Percentiles rank a stretch among this genome's conserved stretches.
Conservation (phyloP, 306 rosid genomes). For the Fagus crenata region DNA sequence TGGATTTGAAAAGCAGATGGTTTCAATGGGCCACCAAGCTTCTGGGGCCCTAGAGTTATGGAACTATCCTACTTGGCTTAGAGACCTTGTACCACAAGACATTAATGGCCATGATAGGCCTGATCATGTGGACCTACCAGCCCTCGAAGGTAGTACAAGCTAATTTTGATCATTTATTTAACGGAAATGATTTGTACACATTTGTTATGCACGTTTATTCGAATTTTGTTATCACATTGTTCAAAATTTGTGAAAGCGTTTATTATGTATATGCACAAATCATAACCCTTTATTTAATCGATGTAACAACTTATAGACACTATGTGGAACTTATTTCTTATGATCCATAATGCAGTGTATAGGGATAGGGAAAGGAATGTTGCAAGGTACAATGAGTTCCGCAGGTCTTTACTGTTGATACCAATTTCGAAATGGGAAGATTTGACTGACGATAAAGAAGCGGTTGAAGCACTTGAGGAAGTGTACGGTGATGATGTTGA, state of each 20-base stretch:
- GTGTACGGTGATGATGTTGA: slow-evolving; percentile 64
- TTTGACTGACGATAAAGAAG: slow-evolving; percentile 53
- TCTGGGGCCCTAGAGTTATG: slow-evolving; percentile 56
- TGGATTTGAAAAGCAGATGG: slow-evolving; percentile 47
- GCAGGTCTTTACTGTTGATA: slow-evolving; percentile 43
- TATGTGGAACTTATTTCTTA: not conserved
- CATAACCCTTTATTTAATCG: not conserved
- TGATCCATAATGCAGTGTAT: slow-evolving; percentile 43
- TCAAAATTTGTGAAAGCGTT: no score
- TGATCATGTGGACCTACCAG: slow-evolving; percentile 52
- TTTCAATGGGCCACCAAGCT: slow-evolving; percentile 79
- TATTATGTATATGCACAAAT: no score
- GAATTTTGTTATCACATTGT: no score
- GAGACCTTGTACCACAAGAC: slow-evolving; percentile 49
- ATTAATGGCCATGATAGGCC: slow-evolving; percentile 49
- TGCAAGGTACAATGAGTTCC: slow-evolving; percentile 59
- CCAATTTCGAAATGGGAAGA: slow-evolving; percentile 64
- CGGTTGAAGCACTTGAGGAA: slow-evolving; percentile 40
- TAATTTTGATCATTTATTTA: not conserved
- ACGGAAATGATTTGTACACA: no score
- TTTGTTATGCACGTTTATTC: no score
- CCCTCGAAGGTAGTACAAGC: slow-evolving; percentile 52
- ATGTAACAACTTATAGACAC: not conserved
- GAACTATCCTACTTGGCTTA: slow-evolving; percentile 52
- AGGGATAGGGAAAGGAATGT: slow-evolving; percentile 62